These are phyloP conservation scores for Fagopyrum esculentum DNA, from an alignment of 148 eudicot genomes.

Conservation along the genomic window DNA sequence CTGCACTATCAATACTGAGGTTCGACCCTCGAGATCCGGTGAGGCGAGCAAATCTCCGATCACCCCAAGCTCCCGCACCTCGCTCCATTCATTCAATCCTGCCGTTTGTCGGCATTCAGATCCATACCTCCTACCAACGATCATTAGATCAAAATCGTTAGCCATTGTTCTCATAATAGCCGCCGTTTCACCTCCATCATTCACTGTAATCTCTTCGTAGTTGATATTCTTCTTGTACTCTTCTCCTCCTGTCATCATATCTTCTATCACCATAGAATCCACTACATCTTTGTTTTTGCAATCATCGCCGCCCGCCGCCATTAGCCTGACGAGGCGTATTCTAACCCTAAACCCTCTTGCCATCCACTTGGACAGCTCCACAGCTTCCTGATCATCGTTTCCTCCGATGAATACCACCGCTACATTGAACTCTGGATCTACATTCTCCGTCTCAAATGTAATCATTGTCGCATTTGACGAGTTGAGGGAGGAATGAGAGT, in stretches of 20 bases:
- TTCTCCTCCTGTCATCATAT: not conserved
- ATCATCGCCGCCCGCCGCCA: not conserved
- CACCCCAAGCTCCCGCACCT: conserved; percentile 28
- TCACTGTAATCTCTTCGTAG: conserved; percentile 23
- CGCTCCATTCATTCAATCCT: conserved; percentile 26
- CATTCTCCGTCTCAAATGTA: not conserved
- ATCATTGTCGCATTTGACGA: conserved; percentile 20
- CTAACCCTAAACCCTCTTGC: conserved; percentile 2
- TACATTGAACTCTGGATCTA: not conserved
- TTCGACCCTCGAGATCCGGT: conserved; percentile 20
- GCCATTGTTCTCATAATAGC: conserved; percentile 15
- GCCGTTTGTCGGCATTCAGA: conserved; percentile 18
- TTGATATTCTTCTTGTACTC: not conserved
- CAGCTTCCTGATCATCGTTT: conserved; percentile 30
- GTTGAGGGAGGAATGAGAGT: conserved; percentile 11
- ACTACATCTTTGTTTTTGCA: conserved; percentile 10
- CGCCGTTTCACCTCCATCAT: conserved; percentile 26
- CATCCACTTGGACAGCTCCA: conserved; percentile 28
- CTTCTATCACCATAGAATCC: not conserved
- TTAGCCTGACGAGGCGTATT: conserved; percentile 19
- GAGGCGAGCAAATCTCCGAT: conserved; percentile 37
- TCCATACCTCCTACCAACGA: conserved; percentile 28
- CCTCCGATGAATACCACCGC: conserved; percentile 35
- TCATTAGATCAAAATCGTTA: conserved; percentile 22
- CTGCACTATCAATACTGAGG: conserved; percentile 40